Conservation (phyloP, 2,329 filamentous ascomycete genomes). For the Zasmidium cellare region DNA sequence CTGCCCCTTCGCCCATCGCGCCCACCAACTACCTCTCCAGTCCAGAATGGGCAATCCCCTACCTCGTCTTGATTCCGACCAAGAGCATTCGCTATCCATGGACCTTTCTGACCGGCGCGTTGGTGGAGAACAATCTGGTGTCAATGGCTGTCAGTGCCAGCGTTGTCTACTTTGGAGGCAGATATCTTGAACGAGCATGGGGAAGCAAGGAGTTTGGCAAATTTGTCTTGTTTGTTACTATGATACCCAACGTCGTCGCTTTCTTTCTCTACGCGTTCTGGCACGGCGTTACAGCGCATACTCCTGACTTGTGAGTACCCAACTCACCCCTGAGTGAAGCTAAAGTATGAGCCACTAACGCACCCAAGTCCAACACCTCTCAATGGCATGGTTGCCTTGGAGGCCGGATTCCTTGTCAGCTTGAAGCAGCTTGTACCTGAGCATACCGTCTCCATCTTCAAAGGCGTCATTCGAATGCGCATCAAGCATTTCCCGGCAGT, state of each 20-base stretch:
- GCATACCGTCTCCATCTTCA: slow-evolving; percentile 92
- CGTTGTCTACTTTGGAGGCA: slow-evolving; percentile 86
- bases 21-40: slow-evolving; percentile 36
- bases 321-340: neutral
- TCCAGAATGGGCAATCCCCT: slow-evolving; percentile 58
- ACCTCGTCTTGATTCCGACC: slow-evolving; percentile 82
- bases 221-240: slow-evolving; percentile 73
- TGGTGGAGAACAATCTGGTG: slow-evolving; percentile 92
- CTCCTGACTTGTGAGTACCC: slow-evolving; percentile 64
- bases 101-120: slow-evolving; percentile 81
- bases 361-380: slow-evolving; percentile 68
- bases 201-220: slow-evolving; percentile 88
- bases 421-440: slow-evolving; percentile 98
- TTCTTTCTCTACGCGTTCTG: slow-evolving; percentile 74
- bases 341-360: slow-evolving; percentile 4
- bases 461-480: slow-evolving; percentile 82
- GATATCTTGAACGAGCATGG: slow-evolving; percentile 96
- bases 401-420: slow-evolving; percentile 91
- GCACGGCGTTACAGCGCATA: slow-evolving; percentile 66
- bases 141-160: slow-evolving; percentile 74
- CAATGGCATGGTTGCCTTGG: slow-evolving; percentile 83
- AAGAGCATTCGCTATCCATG: slow-evolving; percentile 85
- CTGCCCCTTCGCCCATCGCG: slow-evolving; percentile 18
- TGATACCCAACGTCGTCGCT: slow-evolving; percentile 77
- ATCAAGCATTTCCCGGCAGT: slow-evolving; percentile 79